Evolutionary conservation across 768 basidiomycete genomes (phyloP).

Genomic region (Paxillus ammoniavirescens): DNA sequence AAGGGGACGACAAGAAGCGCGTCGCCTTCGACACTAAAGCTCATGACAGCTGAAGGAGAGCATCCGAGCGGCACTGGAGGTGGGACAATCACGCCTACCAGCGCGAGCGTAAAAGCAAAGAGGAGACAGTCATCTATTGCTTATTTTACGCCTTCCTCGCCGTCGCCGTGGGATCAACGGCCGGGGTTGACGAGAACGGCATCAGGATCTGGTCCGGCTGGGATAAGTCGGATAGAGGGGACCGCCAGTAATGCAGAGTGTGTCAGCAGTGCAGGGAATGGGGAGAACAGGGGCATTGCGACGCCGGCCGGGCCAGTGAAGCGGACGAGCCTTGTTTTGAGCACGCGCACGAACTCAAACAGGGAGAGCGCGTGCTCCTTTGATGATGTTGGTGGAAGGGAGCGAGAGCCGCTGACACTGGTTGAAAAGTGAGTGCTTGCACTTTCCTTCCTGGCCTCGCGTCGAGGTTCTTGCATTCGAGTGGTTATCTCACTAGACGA

Average conservation of each 20-base stretch:
- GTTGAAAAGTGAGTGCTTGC: slow-evolving; percentile 70
- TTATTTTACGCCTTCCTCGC: slow-evolving; percentile 27
- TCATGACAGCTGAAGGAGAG: neutral
- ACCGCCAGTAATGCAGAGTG: slow-evolving; percentile 1
- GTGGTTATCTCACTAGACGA: too few species aligned
- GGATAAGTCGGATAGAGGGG: neutral
- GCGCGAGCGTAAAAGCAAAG: slow-evolving; percentile 2
- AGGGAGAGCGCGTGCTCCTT: slow-evolving; percentile 16
- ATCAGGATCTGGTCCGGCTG: neutral
- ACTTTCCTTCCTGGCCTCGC: neutral
- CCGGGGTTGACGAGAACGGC: neutral
- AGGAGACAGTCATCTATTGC: slow-evolving; percentile 29
- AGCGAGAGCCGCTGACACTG: slow-evolving; percentile 54
- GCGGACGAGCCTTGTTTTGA: slow-evolving; percentile 20
- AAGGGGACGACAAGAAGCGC: neutral
- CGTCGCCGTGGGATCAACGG: slow-evolving; percentile 22
- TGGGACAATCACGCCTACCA: neutral
- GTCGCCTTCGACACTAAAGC: slow-evolving; percentile 5
- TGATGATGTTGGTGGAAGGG: slow-evolving; percentile 8
- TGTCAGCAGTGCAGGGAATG: neutral
- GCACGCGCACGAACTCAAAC: slow-evolving; percentile 12
- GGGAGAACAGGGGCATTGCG: slow-evolving; percentile 5
- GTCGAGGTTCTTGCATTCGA: neutral
- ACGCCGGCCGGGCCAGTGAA: neutral
- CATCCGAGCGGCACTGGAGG: neutral